Base-by-base conservation (phyloP, 768 basidiomycete species). In the Lyophyllum decastes region DNA sequence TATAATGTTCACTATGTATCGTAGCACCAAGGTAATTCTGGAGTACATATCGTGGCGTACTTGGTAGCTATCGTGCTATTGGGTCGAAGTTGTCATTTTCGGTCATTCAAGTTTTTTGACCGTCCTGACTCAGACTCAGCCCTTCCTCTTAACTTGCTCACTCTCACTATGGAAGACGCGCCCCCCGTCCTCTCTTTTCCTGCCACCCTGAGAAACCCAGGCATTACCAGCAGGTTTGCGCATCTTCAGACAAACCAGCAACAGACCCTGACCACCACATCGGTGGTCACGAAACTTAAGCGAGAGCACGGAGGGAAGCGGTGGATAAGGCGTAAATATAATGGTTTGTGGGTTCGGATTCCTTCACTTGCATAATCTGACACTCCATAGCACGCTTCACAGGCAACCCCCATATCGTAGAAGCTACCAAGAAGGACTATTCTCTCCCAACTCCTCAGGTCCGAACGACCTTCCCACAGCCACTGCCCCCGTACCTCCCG, bases 291-390 rank as follows among this genome's bases (percentile, higher is more conserved):
- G 72, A 83, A 80, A 64, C 64, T 63, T 33, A 77, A 73, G 38
- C 74, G 85, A 52, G 81, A 82, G 55, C 84, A 86, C 50, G 88
- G 90, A 61, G 92, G 92, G 34, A 92, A 89, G 70, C 86, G 89
- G 33, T 90, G 87, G 86, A 71, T 85, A 4, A 74, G 89, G 61
- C 81, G 92, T 19, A 89, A 84, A 64, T 90, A 92, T 63, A 93
- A 93, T 53, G 85, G 91, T 91, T 47, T 51, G 80, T 71, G 10
- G 35, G 25, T 7, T 27, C 14, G 38, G 17, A 19, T 21, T 22
- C 34, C 11, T 19, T 2, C 16, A 48, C 27, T 52, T 49, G 46
- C 52, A 16, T 22, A 26, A 22, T 49, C 52, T 55, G 40, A 56
- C 35, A 22, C 48, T 19, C 34, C 33, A 53, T 41, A 94, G 92